Base-by-base conservation (phyloP, 78 protist species). In the Dictyostelium intermedium region DNA sequence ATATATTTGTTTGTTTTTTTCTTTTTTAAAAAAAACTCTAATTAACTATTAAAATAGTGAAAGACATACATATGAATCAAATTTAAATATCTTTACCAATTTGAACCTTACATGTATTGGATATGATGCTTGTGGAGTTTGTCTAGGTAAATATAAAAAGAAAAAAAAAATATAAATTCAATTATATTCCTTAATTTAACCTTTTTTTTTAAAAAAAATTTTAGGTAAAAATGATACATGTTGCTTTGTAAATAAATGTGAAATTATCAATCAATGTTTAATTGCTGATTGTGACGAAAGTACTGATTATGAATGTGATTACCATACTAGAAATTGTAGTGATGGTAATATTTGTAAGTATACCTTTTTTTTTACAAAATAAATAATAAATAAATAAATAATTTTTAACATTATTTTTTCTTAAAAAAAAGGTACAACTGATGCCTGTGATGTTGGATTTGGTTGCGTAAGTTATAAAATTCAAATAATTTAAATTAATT, bases 191-290 rank as follows among this genome's bases (percentile, higher is more conserved):
- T n/a, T n/a, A n/a, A n/a, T n/a, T n/a, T 18, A 34, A 10, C 0
- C 18, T 25, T 8, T 8, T 69, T 10, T 13, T 72, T 34, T 34
- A 25, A 34, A 32, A 14, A 9, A 13, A 18, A 14, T 30, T 69
- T 25, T 32, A 73, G 80, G 82, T 41, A 39, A 76, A 23, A 76
- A 76, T 39, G 82, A 76, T 76, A 76, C 82, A 3, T 76, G 82
- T 76, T 76, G 82, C 11, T 80, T 30, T 8, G 39, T 47, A 0
- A 0, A 72, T 72, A 39, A 39, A 76, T 76, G 82, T 76, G 56
- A 37, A n/a, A 3, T 11, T 5, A 23, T 76, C 16, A 76, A 39
- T 76, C 4, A 2, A 0, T 76, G 82, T 41, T 39, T 76, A n/a
- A 0, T 16, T 6, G 5, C n/a, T 2, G 25, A 30, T 4, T 76